These are phyloP conservation scores for Jaminaea rosea DNA, from an alignment of 1,284 basidiomycete genomes.

Conservation along the genomic window DNA sequence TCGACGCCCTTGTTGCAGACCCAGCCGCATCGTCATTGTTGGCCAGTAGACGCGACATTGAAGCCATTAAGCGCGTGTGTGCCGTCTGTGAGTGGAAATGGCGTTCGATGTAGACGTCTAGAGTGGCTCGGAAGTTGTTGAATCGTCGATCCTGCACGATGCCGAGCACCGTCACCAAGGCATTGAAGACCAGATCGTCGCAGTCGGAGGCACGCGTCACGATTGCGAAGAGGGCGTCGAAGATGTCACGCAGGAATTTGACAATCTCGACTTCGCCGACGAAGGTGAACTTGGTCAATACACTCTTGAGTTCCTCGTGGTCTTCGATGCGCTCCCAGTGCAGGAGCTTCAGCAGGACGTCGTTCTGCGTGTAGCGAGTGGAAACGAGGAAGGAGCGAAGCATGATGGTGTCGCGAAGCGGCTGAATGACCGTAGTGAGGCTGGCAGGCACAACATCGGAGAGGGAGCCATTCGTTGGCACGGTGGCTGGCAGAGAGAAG, in stretches of 20 bases:
- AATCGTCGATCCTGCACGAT: slow-evolving; percentile 80
- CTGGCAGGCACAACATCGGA: slow-evolving; percentile 29
- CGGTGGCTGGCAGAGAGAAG: slow-evolving; percentile 57
- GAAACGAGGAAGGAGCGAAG: slow-evolving; percentile 86
- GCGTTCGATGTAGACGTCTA: slow-evolving; percentile 83
- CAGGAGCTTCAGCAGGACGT: slow-evolving; percentile 70
- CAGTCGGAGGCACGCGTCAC: slow-evolving; percentile 72
- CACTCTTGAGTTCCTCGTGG: slow-evolving; percentile 58
- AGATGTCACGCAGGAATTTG: slow-evolving; percentile 82
- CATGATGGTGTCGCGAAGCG: slow-evolving; percentile 61
- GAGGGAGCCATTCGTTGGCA: slow-evolving; percentile 52
- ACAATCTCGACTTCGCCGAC: slow-evolving; percentile 67
- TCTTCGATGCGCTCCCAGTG: slow-evolving; percentile 65
- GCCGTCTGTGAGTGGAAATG: slow-evolving; percentile 58
- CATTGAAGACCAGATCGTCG: slow-evolving; percentile 78
- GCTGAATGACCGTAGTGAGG: slow-evolving; percentile 30
- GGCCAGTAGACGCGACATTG: slow-evolving; percentile 72
- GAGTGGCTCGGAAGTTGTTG: slow-evolving; percentile 79
- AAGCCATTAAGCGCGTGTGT: slow-evolving; percentile 46
- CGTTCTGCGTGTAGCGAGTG: slow-evolving; percentile 83
- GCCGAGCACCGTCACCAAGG: slow-evolving; percentile 68
- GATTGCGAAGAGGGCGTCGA: slow-evolving; percentile 86
- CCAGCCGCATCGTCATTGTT: slow-evolving; percentile 68
- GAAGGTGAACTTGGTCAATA: slow-evolving; percentile 79
- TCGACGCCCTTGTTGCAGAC: slow-evolving; percentile 67